Evolutionary conservation across 805 yeast genomes (phyloP).

Genomic region (Yamadazyma philogaea): DNA sequence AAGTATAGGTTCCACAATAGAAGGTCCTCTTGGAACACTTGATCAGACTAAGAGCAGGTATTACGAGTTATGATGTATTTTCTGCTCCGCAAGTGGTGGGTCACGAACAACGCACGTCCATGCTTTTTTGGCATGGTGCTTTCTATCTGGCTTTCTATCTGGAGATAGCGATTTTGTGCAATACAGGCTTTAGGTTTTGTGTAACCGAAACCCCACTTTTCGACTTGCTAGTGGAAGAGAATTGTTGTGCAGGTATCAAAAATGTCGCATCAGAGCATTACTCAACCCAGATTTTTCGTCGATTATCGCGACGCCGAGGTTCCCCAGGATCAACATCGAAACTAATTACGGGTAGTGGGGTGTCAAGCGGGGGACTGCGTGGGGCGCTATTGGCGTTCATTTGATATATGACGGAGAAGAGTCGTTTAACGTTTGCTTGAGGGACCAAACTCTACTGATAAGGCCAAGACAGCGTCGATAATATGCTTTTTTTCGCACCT

Average conservation of each 20-base stretch:
- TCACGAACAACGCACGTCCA: background rate
- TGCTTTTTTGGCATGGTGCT: background rate
- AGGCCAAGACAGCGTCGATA: too few species aligned
- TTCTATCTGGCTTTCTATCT: too few species aligned
- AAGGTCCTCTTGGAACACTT: too few species aligned
- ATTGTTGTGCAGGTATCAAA: slow-evolving; percentile 2
- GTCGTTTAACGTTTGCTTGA: too few species aligned
- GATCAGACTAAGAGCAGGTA: too few species aligned
- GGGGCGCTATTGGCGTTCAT: too few species aligned
- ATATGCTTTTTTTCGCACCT: background rate
- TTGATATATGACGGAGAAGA: too few species aligned
- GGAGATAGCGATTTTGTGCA: background rate
- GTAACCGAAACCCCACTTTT: slow-evolving; percentile 12
- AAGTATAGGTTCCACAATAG: too few species aligned
- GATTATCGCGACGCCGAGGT: slow-evolving; percentile 2
- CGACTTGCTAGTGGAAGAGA: background rate
- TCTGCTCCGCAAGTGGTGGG: too few species aligned
- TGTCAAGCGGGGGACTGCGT: too few species aligned
- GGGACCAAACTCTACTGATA: too few species aligned
- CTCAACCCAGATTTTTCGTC: slow-evolving; percentile 5
- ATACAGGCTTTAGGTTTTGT: slow-evolving; percentile 1
- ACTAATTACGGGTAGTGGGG: background rate
- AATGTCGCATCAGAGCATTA: slow-evolving; percentile 2
- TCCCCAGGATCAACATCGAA: background rate
- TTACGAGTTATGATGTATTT: too few species aligned